These are phyloP conservation scores for Phyllosticta paracitricarpa DNA, from an alignment of 2,329 filamentous ascomycete genomes.

Conservation along the genomic window DNA sequence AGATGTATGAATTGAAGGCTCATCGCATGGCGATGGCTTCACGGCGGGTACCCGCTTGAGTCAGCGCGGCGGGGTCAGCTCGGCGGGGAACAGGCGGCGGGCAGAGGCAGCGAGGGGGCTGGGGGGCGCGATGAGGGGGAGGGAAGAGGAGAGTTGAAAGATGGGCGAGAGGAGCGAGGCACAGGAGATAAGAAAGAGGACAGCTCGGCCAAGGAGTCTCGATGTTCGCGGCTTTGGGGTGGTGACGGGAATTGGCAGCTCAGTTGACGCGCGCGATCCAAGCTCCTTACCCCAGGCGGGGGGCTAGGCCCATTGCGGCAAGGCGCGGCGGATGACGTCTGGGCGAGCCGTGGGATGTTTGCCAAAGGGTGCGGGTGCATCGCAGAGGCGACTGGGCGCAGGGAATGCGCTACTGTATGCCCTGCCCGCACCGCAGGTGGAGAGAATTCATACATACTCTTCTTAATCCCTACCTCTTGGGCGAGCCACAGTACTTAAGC, in stretches of 20 bases:
- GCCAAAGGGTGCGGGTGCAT: neutral
- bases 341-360: neutral
- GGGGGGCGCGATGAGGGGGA: neutral
- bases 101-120: neutral
- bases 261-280: neutral
- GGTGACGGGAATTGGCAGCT: neutral
- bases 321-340: neutral
- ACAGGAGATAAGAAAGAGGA: neutral
- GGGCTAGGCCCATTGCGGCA: neutral
- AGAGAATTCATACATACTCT: neutral
- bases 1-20: constrained; percentile 8
- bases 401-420: neutral
- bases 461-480: neutral
- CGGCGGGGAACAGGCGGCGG: constrained; percentile 5
- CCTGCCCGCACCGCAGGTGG: neutral
- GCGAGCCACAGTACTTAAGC: neutral
- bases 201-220: no score
- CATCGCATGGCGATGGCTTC: constrained; percentile 4
- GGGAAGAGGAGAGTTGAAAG: neutral
- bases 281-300: neutral
- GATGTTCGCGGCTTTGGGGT: neutral
- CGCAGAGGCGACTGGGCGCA: neutral
- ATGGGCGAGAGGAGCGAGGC: neutral
- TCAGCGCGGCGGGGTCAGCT: constrained; percentile 10
- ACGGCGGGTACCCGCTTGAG: constrained; percentile 1